These are phyloP conservation scores for Jatropha curcas DNA, from an alignment of 345 rosid genomes.

Conservation along the genomic window DNA sequence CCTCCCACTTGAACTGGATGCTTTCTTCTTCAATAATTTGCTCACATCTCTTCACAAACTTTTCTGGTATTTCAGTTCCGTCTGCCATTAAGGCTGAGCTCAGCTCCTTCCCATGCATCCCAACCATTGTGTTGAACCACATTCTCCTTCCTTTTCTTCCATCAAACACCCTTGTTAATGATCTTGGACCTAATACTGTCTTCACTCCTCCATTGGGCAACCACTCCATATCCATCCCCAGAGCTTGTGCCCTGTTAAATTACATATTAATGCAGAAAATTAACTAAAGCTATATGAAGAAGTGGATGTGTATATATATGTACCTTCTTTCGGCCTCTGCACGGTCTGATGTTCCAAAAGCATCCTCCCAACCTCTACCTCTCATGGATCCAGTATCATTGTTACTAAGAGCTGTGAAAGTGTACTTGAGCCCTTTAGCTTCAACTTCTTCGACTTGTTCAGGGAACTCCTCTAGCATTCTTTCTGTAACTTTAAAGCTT, in stretches of 20 bases:
- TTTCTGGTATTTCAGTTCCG: slow-evolving; percentile 50
- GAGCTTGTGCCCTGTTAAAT: slow-evolving; percentile 40
- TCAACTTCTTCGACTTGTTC: slow-evolving; percentile 60
- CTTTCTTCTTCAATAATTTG: slow-evolving; percentile 74
- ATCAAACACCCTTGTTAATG: slow-evolving; percentile 56
- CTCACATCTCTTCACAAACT: slow-evolving; percentile 51
- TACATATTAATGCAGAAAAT: no score
- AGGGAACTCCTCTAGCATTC: slow-evolving; percentile 60
- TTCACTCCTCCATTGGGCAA: slow-evolving; percentile 49
- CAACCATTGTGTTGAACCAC: slow-evolving; percentile 71
- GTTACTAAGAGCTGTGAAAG: slow-evolving; percentile 45
- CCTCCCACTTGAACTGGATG: slow-evolving; percentile 70
- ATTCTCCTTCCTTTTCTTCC: slow-evolving; percentile 67
- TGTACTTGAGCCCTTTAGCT: slow-evolving; percentile 47
- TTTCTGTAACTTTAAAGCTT: slow-evolving; percentile 59
- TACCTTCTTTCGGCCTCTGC: slow-evolving; percentile 54
- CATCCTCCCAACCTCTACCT: slow-evolving; percentile 71
- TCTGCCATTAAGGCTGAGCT: slow-evolving; percentile 64
- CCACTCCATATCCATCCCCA: slow-evolving; percentile 69
- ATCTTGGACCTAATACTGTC: slow-evolving; percentile 37
- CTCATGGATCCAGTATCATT: slow-evolving; percentile 52
- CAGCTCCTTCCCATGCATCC: slow-evolving; percentile 59
- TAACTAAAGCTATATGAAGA: no score
- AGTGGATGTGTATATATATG: not conserved
- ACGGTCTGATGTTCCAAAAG: slow-evolving; percentile 52